Evolutionary conservation across 192 early-diverging fungal species (phyloP).

Genomic region (Coemansia sp.): DNA sequence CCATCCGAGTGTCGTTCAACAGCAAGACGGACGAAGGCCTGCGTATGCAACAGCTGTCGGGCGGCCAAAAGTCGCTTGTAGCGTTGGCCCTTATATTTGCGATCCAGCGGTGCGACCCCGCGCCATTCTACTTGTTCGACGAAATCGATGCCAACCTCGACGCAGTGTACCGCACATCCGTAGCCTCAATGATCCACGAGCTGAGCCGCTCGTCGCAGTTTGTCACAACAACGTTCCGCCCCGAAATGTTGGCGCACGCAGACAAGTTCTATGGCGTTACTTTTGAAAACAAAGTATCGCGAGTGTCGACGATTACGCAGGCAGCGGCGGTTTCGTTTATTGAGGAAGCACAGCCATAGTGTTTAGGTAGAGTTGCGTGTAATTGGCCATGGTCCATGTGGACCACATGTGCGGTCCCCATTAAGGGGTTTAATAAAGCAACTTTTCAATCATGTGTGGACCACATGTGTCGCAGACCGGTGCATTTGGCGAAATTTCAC

Average conservation of each 20-base stretch:
- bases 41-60: constrained; percentile 93
- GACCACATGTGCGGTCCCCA: background rate
- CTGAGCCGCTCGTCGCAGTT: constrained; percentile 88
- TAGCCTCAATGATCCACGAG: constrained; percentile 93
- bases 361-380: background rate
- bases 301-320: constrained; percentile 72
- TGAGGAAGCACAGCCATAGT: constrained; percentile 36
- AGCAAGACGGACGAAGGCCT: constrained; percentile 82
- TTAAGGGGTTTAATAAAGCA: no score
- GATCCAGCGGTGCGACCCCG: constrained; percentile 97
- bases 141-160: constrained; percentile 99
- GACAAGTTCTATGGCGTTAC: constrained; percentile 98
- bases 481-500: no score
- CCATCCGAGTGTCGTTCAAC: constrained; percentile 94
- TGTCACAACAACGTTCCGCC: constrained; percentile 97
- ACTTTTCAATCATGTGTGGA: no score
- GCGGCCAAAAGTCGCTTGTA: constrained; percentile 97
- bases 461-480: background rate
- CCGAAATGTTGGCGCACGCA: constrained; percentile 87
- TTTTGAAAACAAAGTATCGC: constrained; percentile 93
- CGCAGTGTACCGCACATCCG: constrained; percentile 88
- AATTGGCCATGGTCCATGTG: no score
- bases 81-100: constrained; percentile 97
- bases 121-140: constrained; percentile 99
- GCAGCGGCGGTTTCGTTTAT: constrained; percentile 69